Evolutionary conservation across 139 green algal species (phyloP), one percentile per base, ranked within the genome.

Genomic region (Pleodorina starrii): DNA sequence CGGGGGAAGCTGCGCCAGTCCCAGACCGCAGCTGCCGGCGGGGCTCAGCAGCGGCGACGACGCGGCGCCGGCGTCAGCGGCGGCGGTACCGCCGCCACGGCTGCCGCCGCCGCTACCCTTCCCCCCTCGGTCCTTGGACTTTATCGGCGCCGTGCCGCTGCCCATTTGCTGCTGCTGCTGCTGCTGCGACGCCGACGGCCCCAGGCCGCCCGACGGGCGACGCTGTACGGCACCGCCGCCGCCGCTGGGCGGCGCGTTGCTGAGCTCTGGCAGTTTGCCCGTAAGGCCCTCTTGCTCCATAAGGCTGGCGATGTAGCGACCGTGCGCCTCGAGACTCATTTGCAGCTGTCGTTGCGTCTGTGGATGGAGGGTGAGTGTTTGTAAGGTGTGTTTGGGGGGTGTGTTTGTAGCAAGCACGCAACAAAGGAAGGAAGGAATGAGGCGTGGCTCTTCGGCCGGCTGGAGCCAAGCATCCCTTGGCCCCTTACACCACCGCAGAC

Each of bases 261-360:
- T 81, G 46, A 88, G 66, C 66, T 88, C 59, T 0, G 66, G 25
- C 14, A 81, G 83, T 19, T 60, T 63, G 10, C 44, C 27, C 9
- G 87, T 87, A 38, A 87, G 74, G 85, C 91, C 89, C 71, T 95
- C 91, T 74, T 93, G 90, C 89, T 94, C 85, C 90, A 95, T 93
- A 38, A 97, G 91, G 59, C 63, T 94, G 66, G 91, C 92, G 84
- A 99, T 98, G 92, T 98, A 99, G 68, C 96, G 95, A 32, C 95
- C 95, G 91, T 99, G 97, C 38, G 94, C 94, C 91, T 99, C 97
- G 25, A 99, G 93, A 74, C 90, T 95, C 32, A 97, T 91, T 93
- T 99, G 97, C 89, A 99, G 92, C 93, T 97, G 92, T 14, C 97
- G 94, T 88, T 99, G 97, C 35, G 93, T 89, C 95, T 98, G 94